A percentile compares a stretch with the other conserved stretches of the same genome.
Conservation (phyloP, 306 rosid genomes). For the Prunus kanzakura region DNA sequence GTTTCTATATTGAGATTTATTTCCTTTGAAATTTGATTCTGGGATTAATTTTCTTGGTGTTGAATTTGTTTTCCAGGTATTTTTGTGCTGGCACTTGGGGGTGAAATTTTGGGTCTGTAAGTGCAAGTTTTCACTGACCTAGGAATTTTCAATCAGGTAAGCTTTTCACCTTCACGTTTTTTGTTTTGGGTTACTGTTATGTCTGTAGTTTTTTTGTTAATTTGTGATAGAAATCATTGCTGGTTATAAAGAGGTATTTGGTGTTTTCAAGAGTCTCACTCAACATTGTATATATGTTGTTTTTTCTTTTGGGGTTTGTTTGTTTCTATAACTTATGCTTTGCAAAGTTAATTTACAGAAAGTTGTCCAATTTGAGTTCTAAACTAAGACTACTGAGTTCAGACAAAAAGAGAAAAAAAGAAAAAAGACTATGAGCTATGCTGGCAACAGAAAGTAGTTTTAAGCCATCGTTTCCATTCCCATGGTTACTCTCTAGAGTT, state of each 20-base stretch:
- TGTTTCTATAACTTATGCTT: background rate
- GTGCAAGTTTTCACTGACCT: slow-evolving; percentile 18
- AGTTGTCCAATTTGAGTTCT: background rate
- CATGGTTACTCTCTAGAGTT: background rate
- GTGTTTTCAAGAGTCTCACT: background rate
- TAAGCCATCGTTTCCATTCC: background rate
- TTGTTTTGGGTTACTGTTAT: slow-evolving; percentile 3
- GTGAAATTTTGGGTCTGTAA: slow-evolving; percentile 14
- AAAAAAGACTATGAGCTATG: background rate
- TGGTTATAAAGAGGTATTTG: background rate
- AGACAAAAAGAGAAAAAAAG: background rate
- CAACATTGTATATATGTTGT: background rate
- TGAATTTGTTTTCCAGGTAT: slow-evolving; percentile 1
- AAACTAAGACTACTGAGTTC: background rate
- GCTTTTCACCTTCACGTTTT: background rate
- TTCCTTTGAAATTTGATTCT: slow-evolving; percentile 6
- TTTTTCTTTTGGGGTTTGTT: background rate
- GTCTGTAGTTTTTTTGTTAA: background rate
- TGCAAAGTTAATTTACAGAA: background rate
- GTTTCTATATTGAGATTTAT: background rate
- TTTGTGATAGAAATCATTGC: slow-evolving; percentile 9
- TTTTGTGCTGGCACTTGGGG: slow-evolving; percentile 7
- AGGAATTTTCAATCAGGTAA: slow-evolving; percentile 31
- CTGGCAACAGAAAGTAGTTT: background rate
- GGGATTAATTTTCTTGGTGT: slow-evolving; percentile 2